phyloP scores from a whole-genome alignment of 768 basidiomycete species.

The Chalciporus piperatus region DNA sequence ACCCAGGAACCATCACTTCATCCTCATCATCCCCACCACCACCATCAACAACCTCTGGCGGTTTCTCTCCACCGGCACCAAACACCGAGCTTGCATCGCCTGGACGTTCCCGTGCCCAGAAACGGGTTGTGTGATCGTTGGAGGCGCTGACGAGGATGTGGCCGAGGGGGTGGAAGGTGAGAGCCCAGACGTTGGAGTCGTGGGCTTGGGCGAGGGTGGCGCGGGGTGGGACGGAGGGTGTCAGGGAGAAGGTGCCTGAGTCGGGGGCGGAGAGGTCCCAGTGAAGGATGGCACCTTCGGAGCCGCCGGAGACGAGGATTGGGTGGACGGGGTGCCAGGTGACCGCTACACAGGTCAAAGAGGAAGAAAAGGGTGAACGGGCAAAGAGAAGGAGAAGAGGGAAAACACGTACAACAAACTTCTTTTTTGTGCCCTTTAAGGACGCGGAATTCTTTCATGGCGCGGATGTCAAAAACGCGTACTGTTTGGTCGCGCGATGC shows the following conservation, averaged over 20 bases:
- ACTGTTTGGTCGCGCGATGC: constrained; percentile 94
- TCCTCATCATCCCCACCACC: constrained; percentile 71
- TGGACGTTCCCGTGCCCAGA: constrained; percentile 92
- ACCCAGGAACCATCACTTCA: constrained; percentile 72
- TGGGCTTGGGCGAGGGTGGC: constrained; percentile 93
- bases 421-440: constrained; percentile 98
- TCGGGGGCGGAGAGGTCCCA: constrained; percentile 83
- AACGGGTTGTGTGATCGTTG: constrained; percentile 99
- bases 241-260: constrained; percentile 33
- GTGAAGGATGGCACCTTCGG: constrained; percentile 90
- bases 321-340: constrained; percentile 97
- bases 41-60: constrained; percentile 61
- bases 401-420: constrained; percentile 77
- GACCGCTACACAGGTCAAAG: constrained; percentile 52
- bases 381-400: neutral
- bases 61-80: constrained; percentile 80
- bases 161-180: constrained; percentile 93
- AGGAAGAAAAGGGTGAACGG: no score
- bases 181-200: constrained; percentile 96
- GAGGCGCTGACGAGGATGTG: constrained; percentile 91
- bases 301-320: constrained; percentile 89
- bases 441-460: constrained; percentile 92
- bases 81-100: constrained; percentile 80
- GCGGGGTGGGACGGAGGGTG: constrained; percentile 54
- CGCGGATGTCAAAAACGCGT: constrained; percentile 95